Percentiles rank a stretch among this genome's conserved stretches.
Evolutionary conservation across 164 flowering plant genomes (phyloP).

Genomic region (Tetrastigma voinierianum): DNA sequence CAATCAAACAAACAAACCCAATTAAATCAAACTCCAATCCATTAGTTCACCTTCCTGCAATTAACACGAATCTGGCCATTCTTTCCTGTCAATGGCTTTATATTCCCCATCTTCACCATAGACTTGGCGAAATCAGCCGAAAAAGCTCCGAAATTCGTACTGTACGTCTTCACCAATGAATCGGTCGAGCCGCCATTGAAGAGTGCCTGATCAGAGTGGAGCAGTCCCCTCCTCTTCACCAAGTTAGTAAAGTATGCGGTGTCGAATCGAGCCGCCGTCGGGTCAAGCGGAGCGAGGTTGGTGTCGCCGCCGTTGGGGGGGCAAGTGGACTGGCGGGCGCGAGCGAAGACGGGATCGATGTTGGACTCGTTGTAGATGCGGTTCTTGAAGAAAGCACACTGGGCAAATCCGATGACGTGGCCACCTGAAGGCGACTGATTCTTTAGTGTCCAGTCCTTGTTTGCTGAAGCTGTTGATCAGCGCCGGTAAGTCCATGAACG

Average conservation of each 20-base stretch:
- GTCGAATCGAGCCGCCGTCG: constrained; percentile 30
- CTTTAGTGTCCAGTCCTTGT: constrained; percentile 34
- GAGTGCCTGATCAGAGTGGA: constrained; percentile 66
- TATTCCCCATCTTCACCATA: constrained; percentile 57
- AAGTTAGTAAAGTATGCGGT: constrained; percentile 46
- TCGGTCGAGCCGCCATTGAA: constrained; percentile 43
- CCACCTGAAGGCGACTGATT: constrained; percentile 47
- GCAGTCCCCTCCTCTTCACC: constrained; percentile 35
- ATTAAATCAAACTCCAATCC: no score
- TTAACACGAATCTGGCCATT: constrained; percentile 50
- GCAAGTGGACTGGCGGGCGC: constrained; percentile 8
- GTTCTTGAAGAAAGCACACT: constrained; percentile 40
- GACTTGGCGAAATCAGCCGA: no score
- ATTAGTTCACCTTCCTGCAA: constrained; percentile 46
- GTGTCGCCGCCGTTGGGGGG: constrained; percentile 27
- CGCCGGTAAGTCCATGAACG: constrained; percentile 22
- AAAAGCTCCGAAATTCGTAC: constrained; percentile 29
- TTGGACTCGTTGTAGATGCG: constrained; percentile 48
- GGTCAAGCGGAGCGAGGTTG: constrained; percentile 50
- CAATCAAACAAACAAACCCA: no score
- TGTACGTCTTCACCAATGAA: constrained; percentile 30
- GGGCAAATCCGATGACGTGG: constrained; percentile 45
- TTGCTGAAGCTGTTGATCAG: constrained; percentile 27
- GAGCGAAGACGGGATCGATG: constrained; percentile 38
- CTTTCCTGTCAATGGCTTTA: constrained; percentile 49